A percentile compares a stretch with the other conserved stretches of the same genome.
phyloP scores from a whole-genome alignment of 83 land plant genomes.

The Thuja plicata region DNA sequence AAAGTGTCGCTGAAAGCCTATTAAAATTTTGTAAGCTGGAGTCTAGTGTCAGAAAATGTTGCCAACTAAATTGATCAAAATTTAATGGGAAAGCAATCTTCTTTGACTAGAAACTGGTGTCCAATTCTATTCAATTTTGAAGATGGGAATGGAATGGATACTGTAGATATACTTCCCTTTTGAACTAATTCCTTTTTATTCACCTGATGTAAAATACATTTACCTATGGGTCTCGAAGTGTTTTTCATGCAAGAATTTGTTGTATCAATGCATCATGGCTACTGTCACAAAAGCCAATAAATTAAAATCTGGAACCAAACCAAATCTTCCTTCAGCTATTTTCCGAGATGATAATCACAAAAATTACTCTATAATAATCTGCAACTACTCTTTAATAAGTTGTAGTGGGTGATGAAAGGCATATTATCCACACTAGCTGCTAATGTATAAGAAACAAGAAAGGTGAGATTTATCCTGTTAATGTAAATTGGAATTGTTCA shows the following conservation, averaged over 20 bases:
- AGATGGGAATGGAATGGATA: neutral
- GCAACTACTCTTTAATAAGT: neutral
- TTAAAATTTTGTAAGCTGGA: neutral
- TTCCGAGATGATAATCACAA: no score
- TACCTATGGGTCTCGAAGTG: neutral
- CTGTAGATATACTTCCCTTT: neutral
- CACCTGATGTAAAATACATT: neutral
- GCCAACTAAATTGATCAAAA: neutral
- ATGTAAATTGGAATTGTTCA: neutral
- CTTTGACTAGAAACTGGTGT: neutral
- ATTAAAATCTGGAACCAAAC: neutral
- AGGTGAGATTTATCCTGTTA: neutral
- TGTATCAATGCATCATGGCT: neutral
- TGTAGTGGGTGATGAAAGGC: neutral
- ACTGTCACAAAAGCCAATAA: neutral
- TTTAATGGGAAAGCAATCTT: neutral
- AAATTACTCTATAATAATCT: neutral
- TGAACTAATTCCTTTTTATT: neutral
- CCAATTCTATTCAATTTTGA: neutral
- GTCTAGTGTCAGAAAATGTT: neutral
- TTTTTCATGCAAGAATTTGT: neutral
- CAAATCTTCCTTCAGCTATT: neutral
- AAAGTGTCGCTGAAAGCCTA: neutral
- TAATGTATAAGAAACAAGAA: neutral
- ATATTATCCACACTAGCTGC: neutral